These are phyloP conservation scores for Cardamine occulta DNA, from an alignment of 345 rosid species.

Conservation along the genomic window DNA sequence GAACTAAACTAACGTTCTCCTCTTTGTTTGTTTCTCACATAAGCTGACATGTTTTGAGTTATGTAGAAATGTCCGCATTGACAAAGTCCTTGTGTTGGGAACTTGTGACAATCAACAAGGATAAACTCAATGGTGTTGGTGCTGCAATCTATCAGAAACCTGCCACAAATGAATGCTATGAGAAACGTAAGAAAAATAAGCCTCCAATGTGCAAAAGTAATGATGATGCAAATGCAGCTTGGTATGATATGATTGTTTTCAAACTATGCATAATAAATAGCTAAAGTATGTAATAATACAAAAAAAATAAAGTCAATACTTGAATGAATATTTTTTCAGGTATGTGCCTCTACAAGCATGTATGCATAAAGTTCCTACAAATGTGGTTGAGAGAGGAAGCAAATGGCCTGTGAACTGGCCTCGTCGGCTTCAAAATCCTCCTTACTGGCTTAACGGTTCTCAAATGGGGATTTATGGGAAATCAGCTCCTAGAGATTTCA, in stretches of 20 bases:
- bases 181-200: constrained; percentile 58
- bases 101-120: constrained; percentile 78
- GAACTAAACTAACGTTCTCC: not conserved
- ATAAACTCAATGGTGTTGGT: constrained; percentile 70
- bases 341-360: constrained; percentile 84
- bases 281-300: not conserved
- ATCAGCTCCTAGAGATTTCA: constrained; percentile 84
- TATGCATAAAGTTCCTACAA: constrained; percentile 68
- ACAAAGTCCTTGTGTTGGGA: constrained; percentile 87
- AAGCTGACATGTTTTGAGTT: constrained; percentile 30
- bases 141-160: constrained; percentile 89
- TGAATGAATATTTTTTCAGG: constrained; percentile 53
- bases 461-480: constrained; percentile 94
- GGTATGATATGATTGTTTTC: constrained; percentile 55
- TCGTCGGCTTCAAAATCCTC: constrained; percentile 60
- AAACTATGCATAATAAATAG: not conserved
- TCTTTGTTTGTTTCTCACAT: not conserved
- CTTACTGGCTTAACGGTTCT: constrained; percentile 81
- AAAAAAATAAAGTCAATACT: not conserved
- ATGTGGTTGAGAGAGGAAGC: constrained; percentile 59
- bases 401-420: constrained; percentile 90
- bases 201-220: constrained; percentile 78
- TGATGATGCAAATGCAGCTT: constrained; percentile 88
- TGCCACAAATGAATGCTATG: constrained; percentile 71
- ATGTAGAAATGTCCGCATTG: constrained; percentile 73